Evolutionary conservation across 208 protist genomes (phyloP).

Genomic region (Trypanosoma congolense): DNA sequence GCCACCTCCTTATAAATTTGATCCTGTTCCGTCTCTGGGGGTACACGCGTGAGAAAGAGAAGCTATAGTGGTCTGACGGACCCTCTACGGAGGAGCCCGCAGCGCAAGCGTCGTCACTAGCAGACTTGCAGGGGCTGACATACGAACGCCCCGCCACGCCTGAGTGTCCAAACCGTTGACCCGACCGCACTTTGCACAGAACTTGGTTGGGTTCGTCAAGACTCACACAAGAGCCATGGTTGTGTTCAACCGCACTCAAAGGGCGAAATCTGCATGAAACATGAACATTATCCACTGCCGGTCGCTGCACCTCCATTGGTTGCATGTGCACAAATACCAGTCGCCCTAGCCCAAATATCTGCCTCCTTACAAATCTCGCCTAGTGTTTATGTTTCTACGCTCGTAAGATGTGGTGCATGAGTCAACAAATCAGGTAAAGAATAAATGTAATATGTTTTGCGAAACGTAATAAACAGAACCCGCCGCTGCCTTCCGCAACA

Average conservation of each 20-base stretch:
- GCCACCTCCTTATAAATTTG: conserved; percentile 84
- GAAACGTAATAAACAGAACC: too few species aligned
- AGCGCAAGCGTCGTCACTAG: background rate
- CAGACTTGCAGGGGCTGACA: background rate
- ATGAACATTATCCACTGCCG: conserved; percentile 16
- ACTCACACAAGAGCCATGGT: conserved; percentile 14
- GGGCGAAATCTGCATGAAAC: conserved; percentile 34
- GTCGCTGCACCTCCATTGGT: conserved; percentile 9
- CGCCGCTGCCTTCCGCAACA: too few species aligned
- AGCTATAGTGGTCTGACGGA: conserved; percentile 17
- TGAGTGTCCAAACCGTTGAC: background rate
- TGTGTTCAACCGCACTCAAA: conserved; percentile 8
- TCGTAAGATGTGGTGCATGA: too few species aligned
- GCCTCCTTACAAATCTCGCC: too few species aligned
- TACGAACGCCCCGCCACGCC: background rate
- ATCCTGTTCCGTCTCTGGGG: conserved; percentile 41
- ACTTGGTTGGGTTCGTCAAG: conserved; percentile 19
- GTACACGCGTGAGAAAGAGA: conserved; percentile 69
- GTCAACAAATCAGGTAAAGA: too few species aligned
- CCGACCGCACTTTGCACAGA: conserved; percentile 7
- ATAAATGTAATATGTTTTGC: too few species aligned
- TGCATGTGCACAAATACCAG: background rate
- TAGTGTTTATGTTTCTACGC: too few species aligned
- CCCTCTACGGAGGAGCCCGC: background rate
- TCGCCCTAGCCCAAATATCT: too few species aligned